Conservation (phyloP, 164 flowering plant genomes). For the Vitis amurensis region DNA sequence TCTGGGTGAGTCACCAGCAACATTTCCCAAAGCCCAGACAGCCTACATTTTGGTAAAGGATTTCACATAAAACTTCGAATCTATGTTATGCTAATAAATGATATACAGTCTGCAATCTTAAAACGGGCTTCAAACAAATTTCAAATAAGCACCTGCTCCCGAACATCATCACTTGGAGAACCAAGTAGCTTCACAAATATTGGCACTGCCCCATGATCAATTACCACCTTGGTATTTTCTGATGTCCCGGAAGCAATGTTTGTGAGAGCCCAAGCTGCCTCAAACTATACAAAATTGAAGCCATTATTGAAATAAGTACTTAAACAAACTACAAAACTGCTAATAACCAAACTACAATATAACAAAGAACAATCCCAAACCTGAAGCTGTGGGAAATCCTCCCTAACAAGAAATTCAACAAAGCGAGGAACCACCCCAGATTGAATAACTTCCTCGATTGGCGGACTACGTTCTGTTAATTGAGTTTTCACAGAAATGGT, state of each 20-base stretch:
- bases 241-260: slow-evolving; percentile 83
- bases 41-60: slow-evolving; percentile 37
- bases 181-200: slow-evolving; percentile 69
- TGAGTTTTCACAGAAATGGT: background rate
- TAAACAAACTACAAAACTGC: background rate
- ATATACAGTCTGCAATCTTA: background rate
- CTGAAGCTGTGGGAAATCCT: slow-evolving; percentile 71
- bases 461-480: slow-evolving; percentile 59
- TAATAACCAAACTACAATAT: background rate
- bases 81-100: background rate
- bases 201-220: slow-evolving; percentile 79
- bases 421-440: slow-evolving; percentile 77
- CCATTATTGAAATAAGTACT: background rate
- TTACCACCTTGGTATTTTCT: slow-evolving; percentile 66
- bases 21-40: slow-evolving; percentile 83
- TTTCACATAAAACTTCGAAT: background rate
- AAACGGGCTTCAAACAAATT: background rate
- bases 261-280: slow-evolving; percentile 87
- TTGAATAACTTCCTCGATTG: slow-evolving; percentile 70
- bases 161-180: slow-evolving; percentile 72
- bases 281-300: slow-evolving; percentile 45
- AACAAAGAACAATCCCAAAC: slow-evolving; percentile 19
- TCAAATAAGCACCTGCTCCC: slow-evolving; percentile 56
- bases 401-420: slow-evolving; percentile 68
- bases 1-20: slow-evolving; percentile 80